These are phyloP conservation scores for Raffaelea deltoideospora DNA, from an alignment of 2,329 filamentous ascomycete species.

Conservation along the genomic window DNA sequence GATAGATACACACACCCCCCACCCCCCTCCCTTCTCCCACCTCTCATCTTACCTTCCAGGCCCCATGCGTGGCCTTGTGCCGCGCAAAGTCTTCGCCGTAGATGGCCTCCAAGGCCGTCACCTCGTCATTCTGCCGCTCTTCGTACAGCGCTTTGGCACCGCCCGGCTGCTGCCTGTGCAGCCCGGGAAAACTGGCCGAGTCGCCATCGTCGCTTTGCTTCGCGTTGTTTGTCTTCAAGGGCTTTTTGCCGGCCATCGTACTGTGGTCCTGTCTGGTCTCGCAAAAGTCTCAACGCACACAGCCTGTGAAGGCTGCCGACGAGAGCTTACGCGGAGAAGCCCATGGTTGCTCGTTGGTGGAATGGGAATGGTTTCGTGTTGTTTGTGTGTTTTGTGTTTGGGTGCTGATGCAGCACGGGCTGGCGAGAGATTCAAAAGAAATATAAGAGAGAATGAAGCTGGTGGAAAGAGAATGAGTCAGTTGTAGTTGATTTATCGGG, in stretches of 20 bases:
- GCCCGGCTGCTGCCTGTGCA: slow-evolving; percentile 21
- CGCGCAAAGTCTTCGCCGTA: slow-evolving; percentile 79
- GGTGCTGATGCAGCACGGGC: neutral
- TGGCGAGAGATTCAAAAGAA: neutral
- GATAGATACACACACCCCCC: neutral
- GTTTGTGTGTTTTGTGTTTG: no score
- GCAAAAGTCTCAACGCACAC: slow-evolving; percentile 23
- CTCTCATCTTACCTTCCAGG: slow-evolving; percentile 57
- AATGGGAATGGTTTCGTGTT: no score
- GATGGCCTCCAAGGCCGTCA: slow-evolving; percentile 72
- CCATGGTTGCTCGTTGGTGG: no score
- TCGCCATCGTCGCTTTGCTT: no score
- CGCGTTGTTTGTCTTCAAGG: slow-evolving; percentile 17
- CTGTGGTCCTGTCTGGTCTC: slow-evolving; percentile 9
- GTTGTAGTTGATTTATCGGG: no score
- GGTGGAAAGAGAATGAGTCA: no score
- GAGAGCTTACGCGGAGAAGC: slow-evolving; percentile 30
- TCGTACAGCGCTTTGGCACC: slow-evolving; percentile 49
- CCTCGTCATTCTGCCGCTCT: slow-evolving; percentile 75
- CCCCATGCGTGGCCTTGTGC: slow-evolving; percentile 52
- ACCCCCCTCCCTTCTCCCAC: neutral
- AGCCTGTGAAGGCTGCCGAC: slow-evolving; percentile 34
- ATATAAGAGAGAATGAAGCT: no score
- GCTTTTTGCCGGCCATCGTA: slow-evolving; percentile 42
- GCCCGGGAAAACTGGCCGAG: slow-evolving; percentile 36